These are phyloP conservation scores for Aspergillus hortae DNA, from an alignment of 2,329 filamentous ascomycete genomes.

Conservation along the genomic window DNA sequence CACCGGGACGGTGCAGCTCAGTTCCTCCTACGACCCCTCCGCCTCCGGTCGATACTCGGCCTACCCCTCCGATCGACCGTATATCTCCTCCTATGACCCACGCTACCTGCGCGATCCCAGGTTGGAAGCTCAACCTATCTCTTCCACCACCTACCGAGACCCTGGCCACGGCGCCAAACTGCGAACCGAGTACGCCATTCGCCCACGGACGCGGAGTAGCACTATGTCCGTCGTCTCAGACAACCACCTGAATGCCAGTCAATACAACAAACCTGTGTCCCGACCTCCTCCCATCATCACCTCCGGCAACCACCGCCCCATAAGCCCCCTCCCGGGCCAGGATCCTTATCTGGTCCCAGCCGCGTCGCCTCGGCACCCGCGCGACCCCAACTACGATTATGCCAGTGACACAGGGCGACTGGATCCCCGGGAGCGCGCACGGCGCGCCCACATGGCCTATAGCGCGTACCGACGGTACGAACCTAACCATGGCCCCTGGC, in stretches of 20 bases:
- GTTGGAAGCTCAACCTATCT: slow-evolving; percentile 32
- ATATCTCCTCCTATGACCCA: slow-evolving; percentile 26
- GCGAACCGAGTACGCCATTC: slow-evolving; percentile 36
- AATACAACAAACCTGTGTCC: slow-evolving; percentile 25
- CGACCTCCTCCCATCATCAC: slow-evolving; percentile 27
- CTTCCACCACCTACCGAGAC: slow-evolving; percentile 30
- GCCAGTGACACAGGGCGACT: slow-evolving; percentile 34
- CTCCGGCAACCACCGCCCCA: slow-evolving; percentile 26
- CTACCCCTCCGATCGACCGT: slow-evolving; percentile 30
- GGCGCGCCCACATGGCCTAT: slow-evolving; percentile 19
- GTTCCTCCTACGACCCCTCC: slow-evolving; percentile 31
- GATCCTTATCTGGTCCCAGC: slow-evolving; percentile 34
- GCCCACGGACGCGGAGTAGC: slow-evolving; percentile 34
- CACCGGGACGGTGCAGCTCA: slow-evolving; percentile 37
- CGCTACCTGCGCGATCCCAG: slow-evolving; percentile 21
- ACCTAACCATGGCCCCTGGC: slow-evolving; percentile 18
- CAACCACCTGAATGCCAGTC: slow-evolving; percentile 21
- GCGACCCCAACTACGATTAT: slow-evolving; percentile 33
- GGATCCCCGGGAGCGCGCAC: slow-evolving; percentile 17
- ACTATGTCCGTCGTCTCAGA: slow-evolving; percentile 28
- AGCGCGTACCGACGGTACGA: slow-evolving; percentile 25
- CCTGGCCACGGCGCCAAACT: slow-evolving; percentile 28
- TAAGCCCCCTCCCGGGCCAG: slow-evolving; percentile 30
- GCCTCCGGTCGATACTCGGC: slow-evolving; percentile 27
- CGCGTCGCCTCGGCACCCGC: slow-evolving; percentile 23